phyloP scores from a whole-genome alignment of 768 basidiomycete genomes.

The Tulasnella sp. region DNA sequence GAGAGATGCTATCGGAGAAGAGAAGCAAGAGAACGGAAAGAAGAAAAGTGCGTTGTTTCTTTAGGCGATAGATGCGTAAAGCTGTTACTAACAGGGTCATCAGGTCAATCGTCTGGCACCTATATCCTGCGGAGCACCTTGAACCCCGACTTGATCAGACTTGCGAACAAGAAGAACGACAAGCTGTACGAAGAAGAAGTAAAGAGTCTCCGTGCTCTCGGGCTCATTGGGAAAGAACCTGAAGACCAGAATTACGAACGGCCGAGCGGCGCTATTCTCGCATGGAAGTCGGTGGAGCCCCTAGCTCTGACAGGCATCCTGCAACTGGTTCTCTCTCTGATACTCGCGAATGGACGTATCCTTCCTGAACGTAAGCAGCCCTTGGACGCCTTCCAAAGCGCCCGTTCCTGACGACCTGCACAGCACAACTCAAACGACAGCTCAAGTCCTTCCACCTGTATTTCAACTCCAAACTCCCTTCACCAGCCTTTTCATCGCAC shows the following conservation, averaged over 20 bases:
- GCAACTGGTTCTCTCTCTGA: slow-evolving; percentile 71
- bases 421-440: slow-evolving; percentile 65
- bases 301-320: slow-evolving; percentile 60
- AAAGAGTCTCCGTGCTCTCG: slow-evolving; percentile 38
- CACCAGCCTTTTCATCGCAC: slow-evolving; percentile 45
- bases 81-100: slow-evolving; percentile 36
- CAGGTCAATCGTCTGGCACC: slow-evolving; percentile 55
- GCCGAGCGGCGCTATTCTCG: slow-evolving; percentile 60
- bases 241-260: slow-evolving; percentile 45
- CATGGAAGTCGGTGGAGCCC: slow-evolving; percentile 63
- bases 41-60: slow-evolving; percentile 41
- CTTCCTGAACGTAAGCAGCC: slow-evolving; percentile 62
- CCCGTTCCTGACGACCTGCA: background rate
- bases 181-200: slow-evolving; percentile 43
- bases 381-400: background rate
- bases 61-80: background rate
- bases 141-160: slow-evolving; percentile 51
- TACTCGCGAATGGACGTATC: slow-evolving; percentile 71
- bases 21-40: slow-evolving; percentile 25
- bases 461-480: slow-evolving; percentile 41
- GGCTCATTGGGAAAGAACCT: slow-evolving; percentile 32
- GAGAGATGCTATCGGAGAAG: slow-evolving; percentile 39
- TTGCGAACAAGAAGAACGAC: slow-evolving; percentile 46
- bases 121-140: slow-evolving; percentile 78
- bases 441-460: slow-evolving; percentile 64